Percentiles rank a stretch among this genome's conserved stretches.
Evolutionary conservation across 2,329 filamentous ascomycete genomes (phyloP).

Genomic region (Grosmannia serpens): DNA sequence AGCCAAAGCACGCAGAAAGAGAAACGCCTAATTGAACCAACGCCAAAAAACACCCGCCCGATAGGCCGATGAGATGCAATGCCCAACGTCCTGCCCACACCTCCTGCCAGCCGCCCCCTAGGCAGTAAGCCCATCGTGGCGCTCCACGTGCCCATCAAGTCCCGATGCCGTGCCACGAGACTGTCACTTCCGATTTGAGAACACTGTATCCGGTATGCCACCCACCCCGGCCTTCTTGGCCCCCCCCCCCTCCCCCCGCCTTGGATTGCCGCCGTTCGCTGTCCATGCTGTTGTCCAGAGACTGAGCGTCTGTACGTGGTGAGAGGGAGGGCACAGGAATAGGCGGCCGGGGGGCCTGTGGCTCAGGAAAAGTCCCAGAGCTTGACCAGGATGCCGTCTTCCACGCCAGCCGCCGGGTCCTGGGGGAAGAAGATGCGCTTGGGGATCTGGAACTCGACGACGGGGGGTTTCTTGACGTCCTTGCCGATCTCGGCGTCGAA

Average conservation of each 20-base stretch:
- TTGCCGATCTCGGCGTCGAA: conserved; percentile 75
- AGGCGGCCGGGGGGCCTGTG: too few species aligned
- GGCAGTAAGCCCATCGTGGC: background rate
- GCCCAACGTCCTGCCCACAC: background rate
- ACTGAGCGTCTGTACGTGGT: too few species aligned
- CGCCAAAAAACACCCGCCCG: background rate
- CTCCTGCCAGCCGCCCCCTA: background rate
- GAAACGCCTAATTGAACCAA: background rate
- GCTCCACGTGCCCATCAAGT: background rate
- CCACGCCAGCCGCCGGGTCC: conserved; percentile 31
- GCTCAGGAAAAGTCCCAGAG: conserved; percentile 44
- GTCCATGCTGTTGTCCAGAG: too few species aligned
- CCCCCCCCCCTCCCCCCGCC: too few species aligned
- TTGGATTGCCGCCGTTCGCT: too few species aligned
- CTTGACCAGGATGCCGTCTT: conserved; percentile 46
- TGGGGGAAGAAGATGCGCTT: conserved; percentile 61
- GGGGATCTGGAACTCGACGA: conserved; percentile 89
- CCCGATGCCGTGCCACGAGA: conserved; percentile 2
- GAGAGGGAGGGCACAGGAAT: too few species aligned
- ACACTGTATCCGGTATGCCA: background rate
- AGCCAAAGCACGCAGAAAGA: background rate
- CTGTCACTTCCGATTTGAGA: background rate
- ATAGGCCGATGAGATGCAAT: background rate
- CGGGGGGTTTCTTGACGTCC: conserved; percentile 72
- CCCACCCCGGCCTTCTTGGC: background rate